These are phyloP conservation scores for Carallia brachiata DNA, from an alignment of 345 rosid genomes.

Conservation along the genomic window DNA sequence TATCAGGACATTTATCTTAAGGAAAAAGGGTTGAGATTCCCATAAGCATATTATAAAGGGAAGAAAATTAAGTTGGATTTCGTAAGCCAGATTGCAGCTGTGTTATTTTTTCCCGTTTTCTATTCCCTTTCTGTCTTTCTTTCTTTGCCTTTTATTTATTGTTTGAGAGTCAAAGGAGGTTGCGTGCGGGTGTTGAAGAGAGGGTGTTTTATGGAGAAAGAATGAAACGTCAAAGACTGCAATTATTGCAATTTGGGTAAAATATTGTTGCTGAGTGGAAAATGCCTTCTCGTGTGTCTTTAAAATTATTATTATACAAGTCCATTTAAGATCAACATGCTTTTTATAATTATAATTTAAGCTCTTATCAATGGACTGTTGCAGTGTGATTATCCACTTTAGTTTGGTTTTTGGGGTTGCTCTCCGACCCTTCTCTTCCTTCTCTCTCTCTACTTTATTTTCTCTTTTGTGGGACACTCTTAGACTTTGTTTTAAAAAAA, in stretches of 20 bases:
- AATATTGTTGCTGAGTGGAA: conserved; percentile 28
- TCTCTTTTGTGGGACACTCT: neutral
- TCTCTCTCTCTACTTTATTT: neutral
- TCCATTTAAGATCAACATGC: too few relatives aligned
- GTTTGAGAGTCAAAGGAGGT: conserved; percentile 48
- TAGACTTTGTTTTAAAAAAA: neutral
- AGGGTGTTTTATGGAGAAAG: conserved; percentile 36
- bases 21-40: conserved; percentile 28
- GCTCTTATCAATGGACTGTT: neutral
- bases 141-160: neutral
- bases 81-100: conserved; percentile 50
- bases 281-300: conserved; percentile 19
- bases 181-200: conserved; percentile 62
- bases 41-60: conserved; percentile 25
- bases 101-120: neutral
- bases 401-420: neutral
- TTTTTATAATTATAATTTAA: neutral
- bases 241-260: conserved; percentile 55
- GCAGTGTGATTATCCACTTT: neutral
- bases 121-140: neutral
- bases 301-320: neutral
- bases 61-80: conserved; percentile 29
- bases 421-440: neutral
- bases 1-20: neutral
- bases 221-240: conserved; percentile 60